phyloP scores from a whole-genome alignment of 257 asterid genomes.

The Forsythia viridissima region DNA sequence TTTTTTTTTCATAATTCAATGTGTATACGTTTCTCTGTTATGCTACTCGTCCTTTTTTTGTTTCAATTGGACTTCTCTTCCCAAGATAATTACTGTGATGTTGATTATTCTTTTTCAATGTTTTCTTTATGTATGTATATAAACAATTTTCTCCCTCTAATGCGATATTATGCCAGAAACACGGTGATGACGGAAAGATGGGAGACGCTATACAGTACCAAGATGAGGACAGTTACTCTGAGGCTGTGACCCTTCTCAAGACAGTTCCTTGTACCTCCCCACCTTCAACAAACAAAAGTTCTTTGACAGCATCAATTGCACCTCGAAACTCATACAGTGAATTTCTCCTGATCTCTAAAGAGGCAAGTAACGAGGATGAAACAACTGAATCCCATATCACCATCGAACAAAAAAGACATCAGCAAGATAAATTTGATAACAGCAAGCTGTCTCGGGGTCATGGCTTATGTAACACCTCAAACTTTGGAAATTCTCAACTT shows the following conservation, averaged over 20 bases:
- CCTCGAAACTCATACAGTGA: constrained; percentile 48
- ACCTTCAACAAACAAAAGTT: constrained; percentile 35
- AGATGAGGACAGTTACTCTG: constrained; percentile 42
- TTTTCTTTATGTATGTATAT: constrained; percentile 10
- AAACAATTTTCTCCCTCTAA: constrained; percentile 19
- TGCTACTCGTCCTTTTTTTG: constrained; percentile 8
- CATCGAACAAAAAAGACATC: constrained; percentile 46
- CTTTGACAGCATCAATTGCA: constrained; percentile 34
- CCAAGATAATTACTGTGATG: constrained; percentile 8
- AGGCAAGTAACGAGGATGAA: constrained; percentile 45
- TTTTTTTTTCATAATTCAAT: not conserved
- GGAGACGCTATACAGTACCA: constrained; percentile 38
- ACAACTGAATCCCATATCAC: constrained; percentile 55
- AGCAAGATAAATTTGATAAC: constrained; percentile 34
- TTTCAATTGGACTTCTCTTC: not conserved
- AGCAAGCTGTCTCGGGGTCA: constrained; percentile 44
- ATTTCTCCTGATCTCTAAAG: constrained; percentile 48
- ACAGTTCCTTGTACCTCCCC: constrained; percentile 42
- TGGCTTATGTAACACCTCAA: constrained; percentile 35
- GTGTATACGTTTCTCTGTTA: not conserved
- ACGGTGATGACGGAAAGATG: constrained; percentile 46
- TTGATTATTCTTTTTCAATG: not conserved
- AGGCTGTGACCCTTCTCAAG: constrained; percentile 41
- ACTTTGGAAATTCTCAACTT: constrained; percentile 34
- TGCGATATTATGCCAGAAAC: constrained; percentile 45